Conservation (phyloP, 371 early-diverging fungal genomes). For the Mortierella sp. region DNA sequence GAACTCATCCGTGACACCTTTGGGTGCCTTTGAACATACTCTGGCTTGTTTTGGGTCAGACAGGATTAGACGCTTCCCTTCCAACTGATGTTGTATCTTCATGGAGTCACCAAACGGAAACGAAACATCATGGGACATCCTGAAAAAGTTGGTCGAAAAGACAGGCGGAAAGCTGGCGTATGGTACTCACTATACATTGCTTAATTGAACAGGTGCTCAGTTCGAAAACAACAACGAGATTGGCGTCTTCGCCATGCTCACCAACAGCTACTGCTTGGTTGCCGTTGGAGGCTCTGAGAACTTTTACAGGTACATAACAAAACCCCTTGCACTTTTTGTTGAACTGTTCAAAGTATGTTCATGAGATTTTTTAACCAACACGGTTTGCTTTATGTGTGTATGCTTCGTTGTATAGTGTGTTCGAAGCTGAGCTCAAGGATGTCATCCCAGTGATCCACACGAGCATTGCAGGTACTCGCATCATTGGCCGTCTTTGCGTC, state of each 20-base stretch:
- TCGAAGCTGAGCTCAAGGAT: constrained; percentile 95
- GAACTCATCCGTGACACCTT: too few relatives aligned
- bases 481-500: constrained; percentile 95
- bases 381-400: constrained; percentile 10
- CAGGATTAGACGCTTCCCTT: too few relatives aligned
- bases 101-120: too few relatives aligned
- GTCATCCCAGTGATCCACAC: constrained; percentile 99
- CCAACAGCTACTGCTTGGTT: constrained; percentile 99
- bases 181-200: too few relatives aligned
- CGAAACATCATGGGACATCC: too few relatives aligned
- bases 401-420: constrained; percentile 72
- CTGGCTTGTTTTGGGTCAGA: too few relatives aligned
- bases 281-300: constrained; percentile 98
- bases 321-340: constrained; percentile 12
- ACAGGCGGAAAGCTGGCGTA: too few relatives aligned
- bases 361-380: not conserved
- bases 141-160: not conserved
- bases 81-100: too few relatives aligned
- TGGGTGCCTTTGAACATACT: too few relatives aligned
- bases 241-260: constrained; percentile 98
- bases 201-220: constrained; percentile 91
- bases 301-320: constrained; percentile 85
- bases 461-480: constrained; percentile 98
- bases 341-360: not conserved
- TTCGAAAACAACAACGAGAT: constrained; percentile 99